Percentiles rank a stretch among this genome's conserved stretches.
phyloP scores from a whole-genome alignment of 345 rosid species.

The Murraya paniculata region DNA sequence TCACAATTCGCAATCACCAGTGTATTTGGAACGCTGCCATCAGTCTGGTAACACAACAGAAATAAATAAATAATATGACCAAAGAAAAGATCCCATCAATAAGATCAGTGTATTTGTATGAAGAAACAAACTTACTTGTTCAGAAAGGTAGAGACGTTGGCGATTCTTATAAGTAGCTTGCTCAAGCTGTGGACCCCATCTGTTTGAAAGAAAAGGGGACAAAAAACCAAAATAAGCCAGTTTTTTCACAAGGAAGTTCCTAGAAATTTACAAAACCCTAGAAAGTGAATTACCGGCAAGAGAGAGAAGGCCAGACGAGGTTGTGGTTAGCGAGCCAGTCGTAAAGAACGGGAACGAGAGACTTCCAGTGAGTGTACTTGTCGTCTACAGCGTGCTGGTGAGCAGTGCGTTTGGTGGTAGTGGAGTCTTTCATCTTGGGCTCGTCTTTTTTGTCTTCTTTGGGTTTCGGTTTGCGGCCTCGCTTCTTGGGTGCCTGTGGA shows the following conservation, averaged over 20 bases:
- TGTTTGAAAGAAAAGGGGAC: slow-evolving; percentile 13
- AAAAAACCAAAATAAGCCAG: background rate
- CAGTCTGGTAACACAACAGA: slow-evolving; percentile 49
- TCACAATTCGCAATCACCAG: slow-evolving; percentile 85
- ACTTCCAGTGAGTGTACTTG: slow-evolving; percentile 93
- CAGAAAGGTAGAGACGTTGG: slow-evolving; percentile 82
- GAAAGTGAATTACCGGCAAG: background rate
- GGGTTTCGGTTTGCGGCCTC: slow-evolving; percentile 90
- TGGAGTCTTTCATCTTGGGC: slow-evolving; percentile 34
- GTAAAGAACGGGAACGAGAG: slow-evolving; percentile 89
- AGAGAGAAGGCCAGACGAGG: slow-evolving; percentile 99
- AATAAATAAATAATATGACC: background rate
- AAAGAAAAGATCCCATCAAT: background rate
- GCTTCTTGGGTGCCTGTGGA: slow-evolving; percentile 55
- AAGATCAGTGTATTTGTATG: no score
- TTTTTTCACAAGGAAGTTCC: no score
- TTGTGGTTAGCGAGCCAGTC: slow-evolving; percentile 99
- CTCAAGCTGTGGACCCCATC: slow-evolving; percentile 92
- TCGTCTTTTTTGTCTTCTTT: slow-evolving; percentile 64
- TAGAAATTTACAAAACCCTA: background rate
- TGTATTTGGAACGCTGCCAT: slow-evolving; percentile 90
- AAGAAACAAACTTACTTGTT: slow-evolving; percentile 42
- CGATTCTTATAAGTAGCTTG: slow-evolving; percentile 80
- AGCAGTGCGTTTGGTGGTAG: slow-evolving; percentile 35
- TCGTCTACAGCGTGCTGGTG: slow-evolving; percentile 70